Percentiles rank a stretch among this genome's conserved stretches.
These are phyloP conservation scores for Apiospora pterosperma DNA, from an alignment of 2,329 filamentous ascomycete species.

Conservation along the genomic window DNA sequence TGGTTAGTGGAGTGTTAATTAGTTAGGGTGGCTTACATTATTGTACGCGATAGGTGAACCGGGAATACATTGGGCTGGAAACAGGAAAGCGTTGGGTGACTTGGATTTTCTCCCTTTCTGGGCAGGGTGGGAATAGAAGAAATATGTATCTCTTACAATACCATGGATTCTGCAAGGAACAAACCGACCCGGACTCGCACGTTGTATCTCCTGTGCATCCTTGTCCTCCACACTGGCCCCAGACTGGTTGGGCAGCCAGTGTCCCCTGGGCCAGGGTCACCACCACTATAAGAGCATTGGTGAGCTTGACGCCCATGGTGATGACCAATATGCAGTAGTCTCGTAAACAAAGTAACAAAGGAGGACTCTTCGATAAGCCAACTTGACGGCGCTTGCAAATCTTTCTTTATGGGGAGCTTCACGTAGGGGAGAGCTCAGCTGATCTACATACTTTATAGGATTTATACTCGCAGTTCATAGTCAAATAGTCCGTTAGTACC, in stretches of 20 bases:
- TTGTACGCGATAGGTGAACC: neutral
- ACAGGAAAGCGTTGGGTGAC: neutral
- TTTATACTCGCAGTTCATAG: neutral
- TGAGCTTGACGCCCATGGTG: neutral
- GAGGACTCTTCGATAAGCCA: neutral
- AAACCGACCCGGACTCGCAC: neutral
- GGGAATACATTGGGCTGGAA: neutral
- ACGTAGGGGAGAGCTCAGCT: too few relatives aligned
- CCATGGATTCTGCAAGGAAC: neutral
- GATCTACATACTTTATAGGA: neutral
- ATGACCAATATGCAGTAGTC: neutral
- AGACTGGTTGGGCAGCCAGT: neutral
- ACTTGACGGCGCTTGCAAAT: neutral
- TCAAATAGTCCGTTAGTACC: neutral
- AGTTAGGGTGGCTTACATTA: neutral
- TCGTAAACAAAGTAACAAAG: neutral
- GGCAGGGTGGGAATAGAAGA: neutral
- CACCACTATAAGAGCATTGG: neutral
- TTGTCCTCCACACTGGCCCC: conserved; percentile 1
- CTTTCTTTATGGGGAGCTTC: neutral
- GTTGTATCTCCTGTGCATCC: neutral
- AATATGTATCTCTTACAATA: neutral
- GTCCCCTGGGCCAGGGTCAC: neutral
- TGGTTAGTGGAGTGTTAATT: too few relatives aligned
- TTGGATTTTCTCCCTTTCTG: neutral